phyloP scores from a whole-genome alignment of 257 asterid genomes.

The Paraleonurus japonicus region DNA sequence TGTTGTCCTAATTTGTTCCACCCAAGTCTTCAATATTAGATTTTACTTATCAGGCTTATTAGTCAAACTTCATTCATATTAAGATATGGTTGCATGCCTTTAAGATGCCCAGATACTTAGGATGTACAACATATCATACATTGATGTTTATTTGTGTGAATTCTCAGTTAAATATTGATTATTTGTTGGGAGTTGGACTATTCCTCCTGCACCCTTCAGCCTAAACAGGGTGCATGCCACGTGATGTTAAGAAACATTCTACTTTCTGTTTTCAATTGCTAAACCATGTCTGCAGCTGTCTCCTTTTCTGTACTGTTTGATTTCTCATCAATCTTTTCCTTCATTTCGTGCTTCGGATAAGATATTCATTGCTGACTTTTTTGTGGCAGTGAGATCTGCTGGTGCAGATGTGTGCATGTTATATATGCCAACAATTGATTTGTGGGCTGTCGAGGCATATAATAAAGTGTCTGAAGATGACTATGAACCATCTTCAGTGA shows the following conservation, averaged over 20 bases:
- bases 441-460: conserved; percentile 80
- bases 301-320: conserved; percentile 2
- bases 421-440: conserved; percentile 88
- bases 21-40: not conserved
- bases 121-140: not conserved
- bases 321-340: not conserved
- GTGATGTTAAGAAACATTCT: not conserved
- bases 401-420: conserved; percentile 61
- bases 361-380: conserved; percentile 28
- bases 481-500: conserved; percentile 31
- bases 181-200: not conserved
- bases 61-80: not conserved
- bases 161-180: conserved; percentile 2
- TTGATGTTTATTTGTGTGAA: not conserved
- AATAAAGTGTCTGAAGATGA: conserved; percentile 38
- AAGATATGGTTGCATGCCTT: not conserved
- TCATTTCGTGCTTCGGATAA: conserved; percentile 12
- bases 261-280: not conserved
- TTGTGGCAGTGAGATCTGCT: conserved; percentile 82
- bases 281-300: not conserved
- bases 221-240: not conserved
- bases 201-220: not conserved
- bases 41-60: not conserved
- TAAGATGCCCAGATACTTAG: not conserved
- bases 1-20: conserved; percentile 8